A percentile compares a stretch with the other conserved stretches of the same genome.
These are phyloP conservation scores for Vaccinium darrowii DNA, from an alignment of 148 eudicot species.

Conservation along the genomic window DNA sequence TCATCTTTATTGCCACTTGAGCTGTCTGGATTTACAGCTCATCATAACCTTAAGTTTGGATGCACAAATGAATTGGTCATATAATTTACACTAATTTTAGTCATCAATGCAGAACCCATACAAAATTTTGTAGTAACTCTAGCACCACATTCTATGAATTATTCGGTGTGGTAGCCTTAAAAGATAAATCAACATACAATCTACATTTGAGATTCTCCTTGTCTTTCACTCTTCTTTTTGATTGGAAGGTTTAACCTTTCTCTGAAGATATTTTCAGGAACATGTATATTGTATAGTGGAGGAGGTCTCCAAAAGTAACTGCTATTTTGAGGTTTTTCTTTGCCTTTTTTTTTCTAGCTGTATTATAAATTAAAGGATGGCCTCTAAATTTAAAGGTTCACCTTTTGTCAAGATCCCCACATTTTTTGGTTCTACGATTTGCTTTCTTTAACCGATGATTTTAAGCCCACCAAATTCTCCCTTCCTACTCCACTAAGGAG, in stretches of 20 bases:
- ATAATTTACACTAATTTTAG: too few species aligned
- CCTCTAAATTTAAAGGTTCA: background rate
- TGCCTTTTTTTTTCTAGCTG: slow-evolving; percentile 2
- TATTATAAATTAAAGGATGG: background rate
- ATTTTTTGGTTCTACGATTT: background rate
- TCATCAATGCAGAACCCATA: too few species aligned
- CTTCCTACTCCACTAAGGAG: slow-evolving; percentile 4
- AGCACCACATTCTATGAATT: too few species aligned
- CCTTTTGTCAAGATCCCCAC: background rate
- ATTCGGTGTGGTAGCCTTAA: background rate
- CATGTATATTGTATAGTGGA: background rate
- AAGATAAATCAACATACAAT: background rate
- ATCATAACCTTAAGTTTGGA: too few species aligned
- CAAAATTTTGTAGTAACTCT: too few species aligned
- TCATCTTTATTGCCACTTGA: too few species aligned
- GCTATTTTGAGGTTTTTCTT: background rate
- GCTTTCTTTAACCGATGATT: slow-evolving; percentile 10
- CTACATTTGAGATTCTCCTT: slow-evolving; percentile 3
- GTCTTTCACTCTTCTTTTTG: background rate
- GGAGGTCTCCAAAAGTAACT: background rate
- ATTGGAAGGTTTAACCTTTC: background rate
- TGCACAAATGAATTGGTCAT: too few species aligned
- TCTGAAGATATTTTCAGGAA: background rate
- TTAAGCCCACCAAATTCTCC: slow-evolving; percentile 4
- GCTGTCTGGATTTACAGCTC: too few species aligned